Evolutionary conservation across 192 early-diverging fungal species (phyloP), one percentile per base, ranked within the genome.

Genomic region (Podila epigama): DNA sequence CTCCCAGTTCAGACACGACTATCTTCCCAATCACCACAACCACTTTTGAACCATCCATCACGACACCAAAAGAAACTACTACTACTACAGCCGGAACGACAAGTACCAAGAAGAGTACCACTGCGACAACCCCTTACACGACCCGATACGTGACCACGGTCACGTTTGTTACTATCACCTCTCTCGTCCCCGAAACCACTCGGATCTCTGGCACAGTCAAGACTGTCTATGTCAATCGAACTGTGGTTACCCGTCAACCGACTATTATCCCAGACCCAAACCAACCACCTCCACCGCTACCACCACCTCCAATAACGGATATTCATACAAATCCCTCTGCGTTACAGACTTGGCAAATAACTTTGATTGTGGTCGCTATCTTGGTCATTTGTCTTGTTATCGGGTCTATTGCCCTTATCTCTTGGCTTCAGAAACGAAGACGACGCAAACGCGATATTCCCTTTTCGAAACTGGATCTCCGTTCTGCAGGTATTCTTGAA

Each of bases 81-180:
- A 51, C 50, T 9, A 28, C 22, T 16, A 20, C 50, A 9, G n/a
- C 55, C 18, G 18, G 3, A 44, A 60, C 67, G 41, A 56, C 68
- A 4, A 58, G 34, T 3, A 58, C 60, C 15, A 5, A 22, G n/a
- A 37, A 13, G 22, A n/a, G 48, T 33, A 42, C 31, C 36, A 37
- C 44, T 2, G 54, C 63, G 12, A 60, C 58, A 29, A n/a, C 63
- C 6, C 65, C 73, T 11, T 63, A 72, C 28, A 60, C 63, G 8
- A 75, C 70, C n/a, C 70, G 54, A 2, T 75, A 66, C 20, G 60
- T 75, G 36, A 55, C 63, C 5, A 75, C 70, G 2, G 29, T 66
- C 33, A 60, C 70, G 4, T 22, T 75, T 18, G 31, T 75, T 9
- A 75, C 63, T 8, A 27, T 75, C 28, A 61, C 70, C 8, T 66